A percentile compares a stretch with the other conserved stretches of the same genome.
Evolutionary conservation across 306 rosid genomes (phyloP).

Genomic region (Ziziphus jujuba): DNA sequence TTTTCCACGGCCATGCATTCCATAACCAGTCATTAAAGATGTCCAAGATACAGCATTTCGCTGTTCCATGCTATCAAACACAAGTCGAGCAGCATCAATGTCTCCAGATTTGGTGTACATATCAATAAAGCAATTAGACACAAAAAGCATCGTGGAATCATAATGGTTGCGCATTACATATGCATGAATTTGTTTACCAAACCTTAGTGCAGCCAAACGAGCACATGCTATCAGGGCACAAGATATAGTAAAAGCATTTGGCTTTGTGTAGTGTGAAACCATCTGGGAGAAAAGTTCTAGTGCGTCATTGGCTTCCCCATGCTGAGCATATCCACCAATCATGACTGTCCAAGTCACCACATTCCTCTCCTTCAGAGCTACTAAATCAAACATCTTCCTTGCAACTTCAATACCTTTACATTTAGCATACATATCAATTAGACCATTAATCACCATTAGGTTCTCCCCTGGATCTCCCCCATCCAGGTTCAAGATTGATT

Average conservation of each 20-base stretch:
- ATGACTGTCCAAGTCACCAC: constrained; percentile 91
- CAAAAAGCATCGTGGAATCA: constrained; percentile 48
- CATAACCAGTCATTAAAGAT: constrained; percentile 74
- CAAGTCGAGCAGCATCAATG: constrained; percentile 58
- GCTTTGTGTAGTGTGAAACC: constrained; percentile 53
- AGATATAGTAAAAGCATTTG: constrained; percentile 79
- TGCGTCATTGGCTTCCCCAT: constrained; percentile 79
- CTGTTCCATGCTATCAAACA: constrained; percentile 57
- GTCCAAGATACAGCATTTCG: constrained; percentile 85
- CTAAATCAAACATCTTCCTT: constrained; percentile 50
- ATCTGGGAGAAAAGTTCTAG: constrained; percentile 66
- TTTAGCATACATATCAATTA: constrained; percentile 89
- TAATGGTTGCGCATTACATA: constrained; percentile 51
- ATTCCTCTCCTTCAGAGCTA: constrained; percentile 46
- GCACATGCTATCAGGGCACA: constrained; percentile 91
- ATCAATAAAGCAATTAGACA: constrained; percentile 77
- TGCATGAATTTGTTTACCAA: constrained; percentile 70
- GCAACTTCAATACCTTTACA: constrained; percentile 54
- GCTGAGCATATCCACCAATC: constrained; percentile 93
- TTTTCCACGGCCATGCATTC: constrained; percentile 83
- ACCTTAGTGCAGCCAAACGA: constrained; percentile 64
- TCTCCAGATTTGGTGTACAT: constrained; percentile 92
- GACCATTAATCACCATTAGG: constrained; percentile 69
- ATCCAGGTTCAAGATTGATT: constrained; percentile 42
- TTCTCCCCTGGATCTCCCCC: constrained; percentile 45